Conservation (phyloP, 202 grass and related monocot genomes). For the Elaeis oleifera region DNA sequence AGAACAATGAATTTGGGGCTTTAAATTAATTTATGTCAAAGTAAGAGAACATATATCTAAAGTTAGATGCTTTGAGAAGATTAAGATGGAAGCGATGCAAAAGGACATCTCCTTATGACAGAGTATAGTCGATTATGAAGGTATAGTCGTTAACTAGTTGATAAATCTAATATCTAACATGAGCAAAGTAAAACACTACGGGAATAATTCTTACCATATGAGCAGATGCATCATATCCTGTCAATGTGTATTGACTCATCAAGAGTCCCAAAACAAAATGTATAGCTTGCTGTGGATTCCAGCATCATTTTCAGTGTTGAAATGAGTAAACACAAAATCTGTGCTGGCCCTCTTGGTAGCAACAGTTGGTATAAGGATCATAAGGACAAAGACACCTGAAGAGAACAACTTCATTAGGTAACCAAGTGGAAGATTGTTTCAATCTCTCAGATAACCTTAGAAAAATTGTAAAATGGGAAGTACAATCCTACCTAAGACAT, state of each 20-base stretch:
- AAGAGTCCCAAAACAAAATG: slow-evolving; percentile 77
- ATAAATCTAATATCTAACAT: too few species aligned
- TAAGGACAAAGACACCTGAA: slow-evolving; percentile 74
- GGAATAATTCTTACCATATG: slow-evolving; percentile 50
- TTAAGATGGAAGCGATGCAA: too few species aligned
- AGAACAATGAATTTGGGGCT: too few species aligned
- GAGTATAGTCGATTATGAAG: too few species aligned
- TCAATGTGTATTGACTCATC: slow-evolving; percentile 91
- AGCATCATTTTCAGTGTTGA: slow-evolving; percentile 69
- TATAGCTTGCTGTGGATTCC: slow-evolving; percentile 78
- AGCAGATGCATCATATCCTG: slow-evolving; percentile 84
- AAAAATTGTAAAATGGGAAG: background rate
- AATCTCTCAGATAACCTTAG: too few species aligned
- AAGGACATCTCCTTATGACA: too few species aligned
- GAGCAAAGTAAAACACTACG: too few species aligned
- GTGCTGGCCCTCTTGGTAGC: slow-evolving; percentile 81
- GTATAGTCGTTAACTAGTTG: too few species aligned
- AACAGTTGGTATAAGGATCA: slow-evolving; percentile 77
- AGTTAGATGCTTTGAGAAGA: too few species aligned
- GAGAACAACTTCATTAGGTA: background rate
- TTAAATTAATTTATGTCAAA: too few species aligned
- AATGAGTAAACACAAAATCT: slow-evolving; percentile 85
- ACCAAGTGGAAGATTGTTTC: too few species aligned
- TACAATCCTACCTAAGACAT: slow-evolving; percentile 47
- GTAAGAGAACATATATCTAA: too few species aligned